Conservation (phyloP, 1,284 basidiomycete species). For the Malassezia equina region DNA sequence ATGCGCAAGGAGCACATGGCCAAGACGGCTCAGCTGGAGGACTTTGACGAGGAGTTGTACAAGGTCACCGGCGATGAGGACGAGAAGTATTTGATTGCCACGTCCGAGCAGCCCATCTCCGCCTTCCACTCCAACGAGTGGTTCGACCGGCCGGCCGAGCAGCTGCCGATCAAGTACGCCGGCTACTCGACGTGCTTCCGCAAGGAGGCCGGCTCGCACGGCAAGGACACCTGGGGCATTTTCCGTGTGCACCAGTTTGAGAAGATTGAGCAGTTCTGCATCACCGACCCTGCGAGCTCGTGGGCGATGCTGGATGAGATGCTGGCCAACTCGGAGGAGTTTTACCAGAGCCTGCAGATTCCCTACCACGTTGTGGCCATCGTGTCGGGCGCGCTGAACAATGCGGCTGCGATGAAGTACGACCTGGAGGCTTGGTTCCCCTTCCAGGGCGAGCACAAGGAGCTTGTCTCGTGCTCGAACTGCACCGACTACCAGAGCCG, state of each 20-base stretch:
- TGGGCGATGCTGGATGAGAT: conserved; percentile 89
- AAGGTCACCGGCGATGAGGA: conserved; percentile 80
- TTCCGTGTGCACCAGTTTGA: conserved; percentile 99
- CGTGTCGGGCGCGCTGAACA: conserved; percentile 88
- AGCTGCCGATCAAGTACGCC: conserved; percentile 71
- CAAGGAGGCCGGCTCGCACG: conserved; percentile 93
- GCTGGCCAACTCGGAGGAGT: conserved; percentile 78
- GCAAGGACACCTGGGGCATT: conserved; percentile 98
- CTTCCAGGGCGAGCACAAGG: conserved; percentile 91
- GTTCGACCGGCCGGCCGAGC: conserved; percentile 82
- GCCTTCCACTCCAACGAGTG: conserved; percentile 90
- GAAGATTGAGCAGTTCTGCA: conserved; percentile 89
- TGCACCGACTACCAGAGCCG: conserved; percentile 51
- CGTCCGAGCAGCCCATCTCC: conserved; percentile 95
- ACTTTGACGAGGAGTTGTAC: conserved; percentile 97
- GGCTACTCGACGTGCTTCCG: conserved; percentile 89
- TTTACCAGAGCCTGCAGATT: conserved; percentile 85
- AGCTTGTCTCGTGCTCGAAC: conserved; percentile 54
- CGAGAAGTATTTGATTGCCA: conserved; percentile 97
- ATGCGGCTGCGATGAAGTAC: conserved; percentile 92
- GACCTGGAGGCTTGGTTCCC: conserved; percentile 99
- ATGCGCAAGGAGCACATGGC: conserved; percentile 97
- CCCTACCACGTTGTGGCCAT: conserved; percentile 91
- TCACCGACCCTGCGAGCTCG: conserved; percentile 74
- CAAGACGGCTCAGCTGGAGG: conserved; percentile 91